Evolutionary conservation across 2,329 filamentous ascomycete species (phyloP), one percentile per base, ranked within the genome.

Genomic region (Pseudogymnoascus sp.): DNA sequence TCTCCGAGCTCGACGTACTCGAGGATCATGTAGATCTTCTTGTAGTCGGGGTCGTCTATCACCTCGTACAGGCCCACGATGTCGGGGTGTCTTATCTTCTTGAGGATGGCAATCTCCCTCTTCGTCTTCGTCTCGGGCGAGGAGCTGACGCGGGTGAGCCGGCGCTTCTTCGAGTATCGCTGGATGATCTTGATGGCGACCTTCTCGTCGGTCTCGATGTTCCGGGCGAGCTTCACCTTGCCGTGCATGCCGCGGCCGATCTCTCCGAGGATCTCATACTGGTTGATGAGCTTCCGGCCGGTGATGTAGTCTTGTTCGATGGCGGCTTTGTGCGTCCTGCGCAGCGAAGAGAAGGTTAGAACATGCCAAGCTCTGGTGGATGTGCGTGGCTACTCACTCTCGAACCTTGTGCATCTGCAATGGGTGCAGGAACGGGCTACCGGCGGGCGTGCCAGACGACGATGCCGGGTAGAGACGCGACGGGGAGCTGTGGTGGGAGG

Each of bases 101-200:
- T 99, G 71, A 99, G 81, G 64, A 99, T 97, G 73, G 95, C 95
- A 67, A 99, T 96, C 78, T 99, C 95, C 73, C 90, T 89, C 78
- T 96, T 97, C 64, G 90, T 91, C 79, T 93, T 93, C 75, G 91
- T 88, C 71, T 86, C 83, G 2, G 83, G 84, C 1, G 83, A 84
- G 66, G 85, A 83, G 34, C 21, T 39, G 63, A 93, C 88, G 73
- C 90, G 90, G 62, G 95, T 95, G n/a, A 99, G 82, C 26, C 93
- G 89, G 63, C 93, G 87, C 70, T 91, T 91, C 78, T 96, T 97
- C 62, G 93, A 96, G 73, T 95, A 96, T 39, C 95, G 87, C 64
- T 96, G 91, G 57, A 99, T 96, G 71, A 99, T 99, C 79, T 99
- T 99, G 82, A 99, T 97, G 64, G 95, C 95, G 3, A 99, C 93